A percentile compares a stretch with the other conserved stretches of the same genome.
phyloP scores from a whole-genome alignment of 306 rosid species.

The Quercus variabilis region DNA sequence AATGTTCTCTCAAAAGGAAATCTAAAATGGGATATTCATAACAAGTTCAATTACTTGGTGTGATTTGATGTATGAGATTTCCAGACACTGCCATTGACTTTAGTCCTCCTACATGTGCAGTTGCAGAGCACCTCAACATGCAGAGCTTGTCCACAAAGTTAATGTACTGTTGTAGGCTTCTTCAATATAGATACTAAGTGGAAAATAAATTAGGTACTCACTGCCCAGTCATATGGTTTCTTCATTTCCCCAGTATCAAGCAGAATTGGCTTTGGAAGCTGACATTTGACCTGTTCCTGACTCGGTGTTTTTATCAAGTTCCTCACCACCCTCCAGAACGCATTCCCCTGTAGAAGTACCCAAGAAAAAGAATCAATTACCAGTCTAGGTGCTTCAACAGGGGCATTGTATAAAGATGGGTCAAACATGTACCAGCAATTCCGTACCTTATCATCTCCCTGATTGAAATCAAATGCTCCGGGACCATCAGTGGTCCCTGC shows the following conservation, averaged over 20 bases:
- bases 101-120: not conserved
- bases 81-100: not conserved
- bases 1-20: not conserved
- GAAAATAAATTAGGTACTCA: constrained; percentile 34
- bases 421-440: not conserved
- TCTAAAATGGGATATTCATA: not conserved
- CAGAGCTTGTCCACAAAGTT: not conserved
- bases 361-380: not conserved
- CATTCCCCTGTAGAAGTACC: constrained; percentile 55
- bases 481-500: constrained; percentile 98
- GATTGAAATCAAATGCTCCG: constrained; percentile 87
- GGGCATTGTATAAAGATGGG: not conserved
- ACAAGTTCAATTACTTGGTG: not conserved
- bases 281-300: constrained; percentile 74
- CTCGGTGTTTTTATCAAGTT: constrained; percentile 56
- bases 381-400: not conserved
- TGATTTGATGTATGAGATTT: not conserved
- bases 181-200: not conserved
- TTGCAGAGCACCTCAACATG: not conserved
- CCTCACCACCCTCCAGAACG: constrained; percentile 78
- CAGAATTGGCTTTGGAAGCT: constrained; percentile 82
- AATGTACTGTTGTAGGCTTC: not conserved
- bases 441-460: constrained; percentile 56
- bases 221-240: constrained; percentile 92
- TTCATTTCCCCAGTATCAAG: constrained; percentile 93